Evolutionary conservation across 2,329 filamentous ascomycete genomes (phyloP).

Genomic region (Dryadomyces quercus-mongolicae): DNA sequence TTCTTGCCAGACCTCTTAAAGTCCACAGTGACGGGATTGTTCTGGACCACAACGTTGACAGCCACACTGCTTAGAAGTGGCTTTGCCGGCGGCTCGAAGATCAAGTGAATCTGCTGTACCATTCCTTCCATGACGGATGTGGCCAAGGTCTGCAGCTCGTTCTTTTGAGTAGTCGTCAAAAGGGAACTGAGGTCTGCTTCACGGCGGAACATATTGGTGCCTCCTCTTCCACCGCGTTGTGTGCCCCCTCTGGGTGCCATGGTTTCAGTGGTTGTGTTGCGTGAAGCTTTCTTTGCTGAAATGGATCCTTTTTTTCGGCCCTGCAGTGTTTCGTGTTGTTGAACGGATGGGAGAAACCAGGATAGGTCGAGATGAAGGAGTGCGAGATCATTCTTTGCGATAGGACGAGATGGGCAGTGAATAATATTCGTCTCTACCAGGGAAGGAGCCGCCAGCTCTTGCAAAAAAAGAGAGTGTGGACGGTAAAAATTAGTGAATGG

Average conservation of each 20-base stretch:
- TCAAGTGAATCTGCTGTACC: slow-evolving; percentile 35
- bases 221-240: slow-evolving; percentile 5
- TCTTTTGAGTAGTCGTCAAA: slow-evolving; percentile 34
- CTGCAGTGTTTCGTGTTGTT: not conserved
- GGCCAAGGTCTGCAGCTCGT: slow-evolving; percentile 39
- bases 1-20: not conserved
- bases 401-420: not conserved
- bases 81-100: slow-evolving; percentile 27
- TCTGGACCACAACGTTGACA: not conserved
- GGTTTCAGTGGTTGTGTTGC: not conserved
- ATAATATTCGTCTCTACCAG: not conserved
- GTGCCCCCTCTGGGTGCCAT: slow-evolving; percentile 9
- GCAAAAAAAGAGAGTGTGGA: not conserved
- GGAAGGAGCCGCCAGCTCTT: not conserved
- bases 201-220: slow-evolving; percentile 21
- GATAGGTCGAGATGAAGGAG: not conserved
- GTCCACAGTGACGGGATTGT: not conserved
- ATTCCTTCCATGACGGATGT: slow-evolving; percentile 42
- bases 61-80: slow-evolving; percentile 8
- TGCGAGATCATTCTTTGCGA: not conserved
- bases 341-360: not conserved
- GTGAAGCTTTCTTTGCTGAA: not conserved
- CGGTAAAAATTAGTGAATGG: not conserved
- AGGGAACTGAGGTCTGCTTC: slow-evolving; percentile 39
- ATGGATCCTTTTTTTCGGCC: not conserved